Evolutionary conservation across 2,329 filamentous ascomycete species (phyloP), one percentile per base, ranked within the genome.

Genomic region (Botrytis tulipae): DNA sequence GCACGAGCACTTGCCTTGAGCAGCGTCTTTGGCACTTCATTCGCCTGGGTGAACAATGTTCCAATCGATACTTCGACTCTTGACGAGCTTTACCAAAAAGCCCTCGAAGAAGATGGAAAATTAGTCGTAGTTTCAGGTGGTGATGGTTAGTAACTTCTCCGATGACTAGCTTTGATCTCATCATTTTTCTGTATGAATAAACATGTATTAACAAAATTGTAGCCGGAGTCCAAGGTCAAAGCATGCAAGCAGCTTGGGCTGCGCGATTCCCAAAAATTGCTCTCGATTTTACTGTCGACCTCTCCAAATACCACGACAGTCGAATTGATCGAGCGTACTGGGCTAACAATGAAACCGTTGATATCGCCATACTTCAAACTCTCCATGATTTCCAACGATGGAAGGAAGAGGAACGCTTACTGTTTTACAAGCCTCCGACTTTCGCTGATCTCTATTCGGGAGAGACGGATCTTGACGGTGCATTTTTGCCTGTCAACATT

Each of bases 241-340:
- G 8, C 22, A 22, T 57, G 2, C 25, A 7, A 32, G 14, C 9
- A 20, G 65, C 48, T 37, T 68, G 48, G 48, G 48, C 65, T 6
- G 65, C 65, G 32, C 35, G 65, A 29, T 68, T 68, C 35, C 65
- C 65, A 4, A 68, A 68, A 12, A 68, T 68, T 20, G 4, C 48
- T 12, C 48, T 68, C 8, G 46, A 68, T 42, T 10, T 32, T 6
- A 88, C 86, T 0, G 84, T 88, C 59, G 86, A 88, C 73, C 78
- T 88, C 0, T 87, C 86, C 71, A 88, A 88, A 76, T 88, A 88
- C 75, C 86, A 86, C 74, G 84, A 87, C 72, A 81, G 77, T n/a
- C 80, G 80, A 10, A 76, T 88, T 14, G 86, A 89, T 75, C 78
- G 82, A 44, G 84, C 86, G 73, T 78, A 87, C 1, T 83, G 82